Percentiles rank a stretch among this genome's conserved stretches.
These are phyloP conservation scores for Paramecium pentaurelia DNA, from an alignment of 73 alveolate species.

Conservation along the genomic window DNA sequence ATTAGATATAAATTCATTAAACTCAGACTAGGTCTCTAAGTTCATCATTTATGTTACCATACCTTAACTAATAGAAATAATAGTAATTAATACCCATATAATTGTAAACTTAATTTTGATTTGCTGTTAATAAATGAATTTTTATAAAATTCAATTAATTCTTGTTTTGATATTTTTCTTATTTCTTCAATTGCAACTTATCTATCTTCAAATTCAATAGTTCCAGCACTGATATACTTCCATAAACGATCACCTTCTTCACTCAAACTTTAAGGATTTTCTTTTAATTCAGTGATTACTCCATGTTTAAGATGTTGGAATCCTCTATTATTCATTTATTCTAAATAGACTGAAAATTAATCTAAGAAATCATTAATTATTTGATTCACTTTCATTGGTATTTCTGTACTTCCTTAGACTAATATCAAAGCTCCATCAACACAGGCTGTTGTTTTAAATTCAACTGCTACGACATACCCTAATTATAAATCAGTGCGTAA, in stretches of 20 bases:
- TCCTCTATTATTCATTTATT: not conserved
- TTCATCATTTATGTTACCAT: not conserved
- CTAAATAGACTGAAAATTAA: not conserved
- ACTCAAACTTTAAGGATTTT: not conserved
- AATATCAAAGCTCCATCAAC: not conserved
- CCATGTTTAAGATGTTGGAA: not conserved
- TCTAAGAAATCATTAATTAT: not conserved
- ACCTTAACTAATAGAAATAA: not conserved
- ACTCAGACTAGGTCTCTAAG: not conserved
- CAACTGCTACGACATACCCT: not conserved
- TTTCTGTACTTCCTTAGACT: not conserved
- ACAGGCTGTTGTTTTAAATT: not conserved
- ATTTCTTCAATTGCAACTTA: not conserved
- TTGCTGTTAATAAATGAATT: not conserved
- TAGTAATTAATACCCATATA: conserved; percentile 6
- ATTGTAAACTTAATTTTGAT: not conserved
- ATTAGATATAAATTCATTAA: not conserved
- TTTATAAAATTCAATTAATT: not conserved
- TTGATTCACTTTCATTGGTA: not conserved
- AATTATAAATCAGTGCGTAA: not conserved
- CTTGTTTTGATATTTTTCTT: not conserved
- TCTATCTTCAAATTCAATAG: not conserved
- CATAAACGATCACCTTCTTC: conserved; percentile 31
- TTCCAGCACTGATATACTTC: not conserved
- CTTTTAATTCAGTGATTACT: not conserved